Percentiles rank a stretch among this genome's conserved stretches.
These are phyloP conservation scores for Umbelopsis sp. DNA, from an alignment of 192 early-diverging fungal species.

Conservation along the genomic window DNA sequence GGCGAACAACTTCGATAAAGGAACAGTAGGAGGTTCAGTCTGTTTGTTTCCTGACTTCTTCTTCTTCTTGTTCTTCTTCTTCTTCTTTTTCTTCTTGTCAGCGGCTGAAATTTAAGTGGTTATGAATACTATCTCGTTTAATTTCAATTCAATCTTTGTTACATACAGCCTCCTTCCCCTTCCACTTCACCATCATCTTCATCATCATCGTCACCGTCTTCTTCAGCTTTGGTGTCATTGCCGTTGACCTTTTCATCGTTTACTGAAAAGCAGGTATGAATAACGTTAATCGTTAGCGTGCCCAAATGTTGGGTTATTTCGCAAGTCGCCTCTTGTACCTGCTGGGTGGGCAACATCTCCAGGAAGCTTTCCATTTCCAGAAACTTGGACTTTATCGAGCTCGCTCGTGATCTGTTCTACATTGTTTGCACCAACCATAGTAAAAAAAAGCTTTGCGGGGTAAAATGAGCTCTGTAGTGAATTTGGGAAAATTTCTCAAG, in stretches of 20 bases:
- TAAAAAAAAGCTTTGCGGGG: background rate
- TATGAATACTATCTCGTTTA: background rate
- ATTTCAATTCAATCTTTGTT: background rate
- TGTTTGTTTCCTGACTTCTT: slow-evolving; percentile 66
- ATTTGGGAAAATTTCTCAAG: too few species aligned
- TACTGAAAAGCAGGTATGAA: background rate
- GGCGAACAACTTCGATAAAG: slow-evolving; percentile 82
- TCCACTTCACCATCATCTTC: background rate
- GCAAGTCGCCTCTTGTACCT: background rate
- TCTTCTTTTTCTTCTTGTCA: slow-evolving; percentile 40
- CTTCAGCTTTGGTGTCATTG: background rate
- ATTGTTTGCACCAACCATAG: background rate
- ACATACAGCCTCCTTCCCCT: background rate
- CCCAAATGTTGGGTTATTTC: too few species aligned
- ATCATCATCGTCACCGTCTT: background rate
- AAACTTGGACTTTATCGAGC: background rate
- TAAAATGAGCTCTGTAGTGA: background rate
- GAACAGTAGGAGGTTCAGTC: slow-evolving; percentile 68
- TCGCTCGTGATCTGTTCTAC: background rate
- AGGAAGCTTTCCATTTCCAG: background rate
- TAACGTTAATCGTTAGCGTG: too few species aligned
- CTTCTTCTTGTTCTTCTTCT: slow-evolving; percentile 71
- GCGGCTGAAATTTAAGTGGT: background rate
- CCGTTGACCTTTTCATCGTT: background rate
- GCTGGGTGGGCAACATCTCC: background rate